A percentile compares a stretch with the other conserved stretches of the same genome.
Conservation (phyloP, 2,329 filamentous ascomycete species). For the Aspergillus sojae region DNA sequence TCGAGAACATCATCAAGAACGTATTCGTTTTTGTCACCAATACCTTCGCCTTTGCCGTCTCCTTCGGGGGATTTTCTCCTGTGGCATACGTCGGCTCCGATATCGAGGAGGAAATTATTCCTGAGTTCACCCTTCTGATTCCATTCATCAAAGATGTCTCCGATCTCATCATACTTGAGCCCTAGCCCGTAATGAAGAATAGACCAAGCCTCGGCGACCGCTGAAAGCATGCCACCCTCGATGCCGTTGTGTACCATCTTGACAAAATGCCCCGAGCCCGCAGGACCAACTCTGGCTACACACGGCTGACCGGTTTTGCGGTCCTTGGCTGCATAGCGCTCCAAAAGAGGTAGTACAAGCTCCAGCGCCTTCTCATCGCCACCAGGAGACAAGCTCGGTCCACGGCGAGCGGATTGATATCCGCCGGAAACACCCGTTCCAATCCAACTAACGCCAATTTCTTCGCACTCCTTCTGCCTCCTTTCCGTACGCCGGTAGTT, state of each 20-base stretch:
- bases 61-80: constrained; percentile 49
- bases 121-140: constrained; percentile 60
- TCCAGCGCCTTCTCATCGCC: constrained; percentile 61
- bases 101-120: constrained; percentile 64
- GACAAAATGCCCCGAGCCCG: constrained; percentile 69
- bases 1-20: constrained; percentile 66
- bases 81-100: constrained; percentile 63
- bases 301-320: constrained; percentile 59
- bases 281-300: constrained; percentile 62
- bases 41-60: constrained; percentile 37
- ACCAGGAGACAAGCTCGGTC: constrained; percentile 69
- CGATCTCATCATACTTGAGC: constrained; percentile 63
- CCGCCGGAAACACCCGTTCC: constrained; percentile 71
- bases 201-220: constrained; percentile 66
- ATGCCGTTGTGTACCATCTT: constrained; percentile 79
- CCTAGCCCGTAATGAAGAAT: constrained; percentile 63
- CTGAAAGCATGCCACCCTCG: constrained; percentile 70
- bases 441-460: constrained; percentile 65
- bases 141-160: constrained; percentile 63
- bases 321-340: constrained; percentile 65
- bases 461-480: constrained; percentile 59
- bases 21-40: constrained; percentile 43
- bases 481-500: constrained; percentile 66
- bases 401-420: constrained; percentile 67
- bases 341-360: constrained; percentile 62